phyloP scores from a whole-genome alignment of 805 yeast species.

The Kurtzmaniella fragi region DNA sequence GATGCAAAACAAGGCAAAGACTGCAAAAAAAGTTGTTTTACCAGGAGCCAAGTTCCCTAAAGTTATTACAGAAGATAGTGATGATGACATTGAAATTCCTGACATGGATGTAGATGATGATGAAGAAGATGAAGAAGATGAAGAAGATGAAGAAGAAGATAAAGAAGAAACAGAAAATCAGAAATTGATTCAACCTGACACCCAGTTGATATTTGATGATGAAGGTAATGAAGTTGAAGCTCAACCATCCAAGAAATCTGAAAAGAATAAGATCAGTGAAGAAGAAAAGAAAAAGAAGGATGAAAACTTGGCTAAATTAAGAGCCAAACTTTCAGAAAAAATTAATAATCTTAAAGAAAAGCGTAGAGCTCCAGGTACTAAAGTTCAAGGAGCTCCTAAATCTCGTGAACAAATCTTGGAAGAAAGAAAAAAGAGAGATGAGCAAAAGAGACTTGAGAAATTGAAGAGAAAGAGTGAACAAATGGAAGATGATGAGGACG shows the following conservation, averaged over 20 bases:
- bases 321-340: constrained; percentile 73
- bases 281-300: constrained; percentile 48
- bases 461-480: constrained; percentile 37
- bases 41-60: constrained; percentile 30
- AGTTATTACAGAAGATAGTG: constrained; percentile 9
- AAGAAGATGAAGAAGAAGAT: constrained; percentile 14
- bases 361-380: constrained; percentile 90
- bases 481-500: constrained; percentile 39
- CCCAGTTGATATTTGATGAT: constrained; percentile 59
- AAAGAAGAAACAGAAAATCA: constrained; percentile 5
- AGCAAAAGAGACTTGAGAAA: constrained; percentile 40
- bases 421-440: constrained; percentile 51
- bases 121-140: constrained; percentile 9
- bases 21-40: constrained; percentile 46
- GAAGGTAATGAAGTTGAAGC: constrained; percentile 33
- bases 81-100: constrained; percentile 9
- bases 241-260: constrained; percentile 7
- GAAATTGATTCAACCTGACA: constrained; percentile 8
- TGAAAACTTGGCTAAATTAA: constrained; percentile 59
- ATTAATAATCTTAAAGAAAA: constrained; percentile 66
- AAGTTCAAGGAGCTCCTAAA: constrained; percentile 72
- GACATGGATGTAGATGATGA: constrained; percentile 7
- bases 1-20: constrained; percentile 47
- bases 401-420: constrained; percentile 77
- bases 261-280: constrained; percentile 28